Conservation (phyloP, 495 filamentous ascomycete species). For the Penicillium silybi region DNA sequence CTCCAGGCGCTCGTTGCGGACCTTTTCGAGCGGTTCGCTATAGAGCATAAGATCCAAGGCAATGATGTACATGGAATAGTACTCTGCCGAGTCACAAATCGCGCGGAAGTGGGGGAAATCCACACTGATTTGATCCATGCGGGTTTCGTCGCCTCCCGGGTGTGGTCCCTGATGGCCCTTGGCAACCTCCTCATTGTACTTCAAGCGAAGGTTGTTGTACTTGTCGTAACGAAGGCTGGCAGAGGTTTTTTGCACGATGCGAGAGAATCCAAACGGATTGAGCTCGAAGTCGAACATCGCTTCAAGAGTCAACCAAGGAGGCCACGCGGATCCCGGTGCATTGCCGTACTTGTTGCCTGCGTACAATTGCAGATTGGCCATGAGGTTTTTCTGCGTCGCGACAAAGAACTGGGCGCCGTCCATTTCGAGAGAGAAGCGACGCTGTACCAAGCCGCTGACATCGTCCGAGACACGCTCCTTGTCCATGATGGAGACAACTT, state of each 20-base stretch:
- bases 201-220: conserved; percentile 93
- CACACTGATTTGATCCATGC: conserved; percentile 93
- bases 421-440: conserved; percentile 88
- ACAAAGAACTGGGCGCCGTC: conserved; percentile 98
- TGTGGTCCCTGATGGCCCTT: conserved; percentile 46
- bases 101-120: conserved; percentile 91
- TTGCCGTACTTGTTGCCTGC: conserved; percentile 91
- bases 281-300: conserved; percentile 95
- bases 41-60: conserved; percentile 92
- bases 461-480: conserved; percentile 87
- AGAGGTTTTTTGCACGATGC: conserved; percentile 92
- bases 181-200: conserved; percentile 93
- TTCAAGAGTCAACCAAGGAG: conserved; percentile 95
- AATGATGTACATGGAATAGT: conserved; percentile 96
- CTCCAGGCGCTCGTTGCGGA: conserved; percentile 84
- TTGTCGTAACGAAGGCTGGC: conserved; percentile 94
- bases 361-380: conserved; percentile 82
- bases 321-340: conserved; percentile 80
- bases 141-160: conserved; percentile 56
- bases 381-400: conserved; percentile 84
- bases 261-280: conserved; percentile 90
- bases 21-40: conserved; percentile 93
- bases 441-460: conserved; percentile 91
- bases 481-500: conserved; percentile 96
- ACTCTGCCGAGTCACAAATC: conserved; percentile 92